Evolutionary conservation across 306 rosid genomes (phyloP), one percentile per base, ranked within the genome.

Genomic region (Cicer pinnatifidum): DNA sequence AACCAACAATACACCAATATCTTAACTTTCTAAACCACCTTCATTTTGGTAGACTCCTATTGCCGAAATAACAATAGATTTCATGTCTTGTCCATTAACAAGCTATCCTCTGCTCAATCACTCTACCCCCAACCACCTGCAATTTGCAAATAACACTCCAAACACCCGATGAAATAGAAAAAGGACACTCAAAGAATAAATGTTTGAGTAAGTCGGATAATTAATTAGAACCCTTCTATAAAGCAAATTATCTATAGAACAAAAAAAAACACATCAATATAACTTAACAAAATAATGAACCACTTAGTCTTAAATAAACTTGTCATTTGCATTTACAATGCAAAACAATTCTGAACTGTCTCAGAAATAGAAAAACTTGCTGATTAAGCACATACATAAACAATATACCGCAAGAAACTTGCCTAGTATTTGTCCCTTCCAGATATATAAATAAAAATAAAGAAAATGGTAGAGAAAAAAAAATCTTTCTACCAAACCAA

Each of bases 321-420:
- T 33, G 43, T 59, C 66, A 73, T 69, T 72, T 68, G 82, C 82
- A 73, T 82, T 77, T 78, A 73, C 82, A 82, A 78, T 68, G 80
- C 85, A 78, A 78, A 15, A 53, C 59, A 71, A 78, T 53, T 35
- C 9, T 28, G 1, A 70, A 62, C 17, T 11, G 46, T 33, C 62
- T 35, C 80, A 39, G 19, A 61, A 68, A 68, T 51, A 35, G 33
- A 59, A 77, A 38, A 38, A 67, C 76, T 51, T 57, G 54, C 72
- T 40, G 71, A 71, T 58, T 72, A 67, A 79, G 66, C 72, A 33
- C 75, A 76, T 64, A 37, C 79, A 69, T 61, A 53, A 45, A 68
- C 76, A 66, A 82, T 11, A 78, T 46, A 73, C 46, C 6, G 65
- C 85, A 67, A 68, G 73, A 78, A 45, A 73, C 80, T 73, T 73